Conservation (phyloP, 768 basidiomycete species). For the Agaricus blazei region DNA sequence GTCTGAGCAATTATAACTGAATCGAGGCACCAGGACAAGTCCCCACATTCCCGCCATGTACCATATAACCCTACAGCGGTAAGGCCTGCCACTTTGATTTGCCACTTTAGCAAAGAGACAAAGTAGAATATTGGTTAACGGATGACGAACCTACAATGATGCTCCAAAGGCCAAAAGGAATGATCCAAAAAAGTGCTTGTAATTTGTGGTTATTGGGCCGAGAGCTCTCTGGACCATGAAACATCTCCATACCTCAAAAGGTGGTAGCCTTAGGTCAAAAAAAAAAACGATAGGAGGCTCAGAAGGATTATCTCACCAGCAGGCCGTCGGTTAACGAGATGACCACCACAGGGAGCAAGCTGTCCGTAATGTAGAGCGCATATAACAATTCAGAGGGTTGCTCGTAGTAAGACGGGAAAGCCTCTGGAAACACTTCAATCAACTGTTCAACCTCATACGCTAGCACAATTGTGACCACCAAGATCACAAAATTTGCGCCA, state of each 20-base stretch:
- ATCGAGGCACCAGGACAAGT: neutral
- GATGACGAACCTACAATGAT: neutral
- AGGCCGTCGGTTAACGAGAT: neutral
- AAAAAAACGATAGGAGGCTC: neutral
- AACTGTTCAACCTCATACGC: no score
- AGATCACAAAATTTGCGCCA: no score
- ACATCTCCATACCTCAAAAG: constrained; percentile 2
- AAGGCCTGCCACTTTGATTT: neutral
- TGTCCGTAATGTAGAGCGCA: neutral
- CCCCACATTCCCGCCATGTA: neutral
- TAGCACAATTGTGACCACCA: no score
- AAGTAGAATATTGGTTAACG: no score
- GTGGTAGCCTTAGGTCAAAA: neutral
- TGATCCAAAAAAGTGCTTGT: neutral
- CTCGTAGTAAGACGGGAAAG: no score
- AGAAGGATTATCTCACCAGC: neutral
- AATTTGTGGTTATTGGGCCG: neutral
- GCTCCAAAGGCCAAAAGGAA: neutral
- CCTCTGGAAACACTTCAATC: no score
- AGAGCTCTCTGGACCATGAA: neutral
- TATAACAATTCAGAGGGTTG: no score
- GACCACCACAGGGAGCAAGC: neutral
- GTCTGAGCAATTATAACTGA: neutral
- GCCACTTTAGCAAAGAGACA: no score
- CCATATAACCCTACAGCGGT: neutral